Evolutionary conservation across 2,329 filamentous ascomycete genomes (phyloP), one percentile per base, ranked within the genome.

Genomic region (Aspergillus melleus): DNA sequence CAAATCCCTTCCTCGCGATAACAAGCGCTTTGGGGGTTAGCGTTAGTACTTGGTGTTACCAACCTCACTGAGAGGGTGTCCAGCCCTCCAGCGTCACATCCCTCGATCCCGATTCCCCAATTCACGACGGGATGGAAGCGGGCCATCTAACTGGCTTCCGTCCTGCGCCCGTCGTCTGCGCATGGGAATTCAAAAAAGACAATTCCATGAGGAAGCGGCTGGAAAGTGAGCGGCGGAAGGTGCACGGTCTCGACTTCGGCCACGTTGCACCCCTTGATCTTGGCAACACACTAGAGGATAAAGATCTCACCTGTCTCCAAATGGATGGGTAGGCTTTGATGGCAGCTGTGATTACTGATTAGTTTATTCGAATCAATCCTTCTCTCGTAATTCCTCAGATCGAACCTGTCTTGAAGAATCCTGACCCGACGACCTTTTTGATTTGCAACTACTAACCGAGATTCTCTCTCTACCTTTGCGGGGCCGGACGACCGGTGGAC

Each of bases 231-330:
- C 16, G 26, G 49, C 24, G 22, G 24, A n/a, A 22, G 50, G 49
- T 57, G 64, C 66, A 66, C 63, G 63, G 64, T 58, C 63, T 65
- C 54, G 61, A 61, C 59, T 62, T 60, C 63, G 47, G 51, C 66
- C 66, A 68, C 66, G 66, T 68, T 68, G 60, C 57, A 58, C 60
- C 66, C 66, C 61, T 68, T 61, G 60, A 66, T 65, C 66, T 68
- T 68, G 64, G 66, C 66, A 68, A 55, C 54, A 62, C 60, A 58
- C 64, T 66, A 66, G 8, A 68, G 59, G 66, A 68, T 68, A 68
- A 68, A 65, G 66, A 68, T 68, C 66, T 68, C 63, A 68, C 64
- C 55, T 52, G 59, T 32, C 58, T 60, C 61, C 61, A 57, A 56
- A 51, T 49, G 49, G 58, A 54, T 55, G 61, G 64, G 52, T 54